Conservation (phyloP, 495 filamentous ascomycete genomes). For the Lepidopterella palustris region DNA sequence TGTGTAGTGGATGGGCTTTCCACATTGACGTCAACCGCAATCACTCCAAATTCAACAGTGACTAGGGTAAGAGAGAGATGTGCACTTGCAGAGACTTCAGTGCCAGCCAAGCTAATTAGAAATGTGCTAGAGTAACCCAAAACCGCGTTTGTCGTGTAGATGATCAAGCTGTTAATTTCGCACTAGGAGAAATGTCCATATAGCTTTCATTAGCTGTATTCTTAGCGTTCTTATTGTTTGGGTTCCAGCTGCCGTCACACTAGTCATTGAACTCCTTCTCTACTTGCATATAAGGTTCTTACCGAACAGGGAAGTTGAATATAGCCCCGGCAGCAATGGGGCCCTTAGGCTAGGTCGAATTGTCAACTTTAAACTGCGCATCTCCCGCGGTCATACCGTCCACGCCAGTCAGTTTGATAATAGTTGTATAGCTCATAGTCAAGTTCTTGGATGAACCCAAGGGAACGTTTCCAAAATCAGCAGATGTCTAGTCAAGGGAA, state of each 20-base stretch:
- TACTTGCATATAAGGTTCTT: no score
- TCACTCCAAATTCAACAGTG: constrained; percentile 36
- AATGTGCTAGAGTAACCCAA: constrained; percentile 27
- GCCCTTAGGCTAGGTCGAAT: background rate
- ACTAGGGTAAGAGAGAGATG: constrained; percentile 33
- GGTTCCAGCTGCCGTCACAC: constrained; percentile 39
- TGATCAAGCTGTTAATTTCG: constrained; percentile 30
- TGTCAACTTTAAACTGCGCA: background rate
- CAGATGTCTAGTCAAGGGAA: constrained; percentile 13
- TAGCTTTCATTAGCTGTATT: constrained; percentile 31
- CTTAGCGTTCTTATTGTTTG: constrained; percentile 31
- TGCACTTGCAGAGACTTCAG: constrained; percentile 27
- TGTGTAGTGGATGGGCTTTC: constrained; percentile 18
- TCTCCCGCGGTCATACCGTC: background rate
- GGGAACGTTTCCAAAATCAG: constrained; percentile 41
- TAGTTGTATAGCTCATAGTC: constrained; percentile 36
- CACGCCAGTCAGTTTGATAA: constrained; percentile 30
- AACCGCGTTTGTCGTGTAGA: constrained; percentile 30
- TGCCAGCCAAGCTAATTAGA: constrained; percentile 26
- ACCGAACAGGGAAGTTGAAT: constrained; percentile 37
- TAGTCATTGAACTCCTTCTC: no score
- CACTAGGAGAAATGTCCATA: constrained; percentile 29
- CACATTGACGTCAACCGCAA: constrained; percentile 30
- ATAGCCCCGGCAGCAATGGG: constrained; percentile 11
- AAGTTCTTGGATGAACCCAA: constrained; percentile 30